Conservation (phyloP, 495 filamentous ascomycete genomes). For the Talaromyces proteolyticus region DNA sequence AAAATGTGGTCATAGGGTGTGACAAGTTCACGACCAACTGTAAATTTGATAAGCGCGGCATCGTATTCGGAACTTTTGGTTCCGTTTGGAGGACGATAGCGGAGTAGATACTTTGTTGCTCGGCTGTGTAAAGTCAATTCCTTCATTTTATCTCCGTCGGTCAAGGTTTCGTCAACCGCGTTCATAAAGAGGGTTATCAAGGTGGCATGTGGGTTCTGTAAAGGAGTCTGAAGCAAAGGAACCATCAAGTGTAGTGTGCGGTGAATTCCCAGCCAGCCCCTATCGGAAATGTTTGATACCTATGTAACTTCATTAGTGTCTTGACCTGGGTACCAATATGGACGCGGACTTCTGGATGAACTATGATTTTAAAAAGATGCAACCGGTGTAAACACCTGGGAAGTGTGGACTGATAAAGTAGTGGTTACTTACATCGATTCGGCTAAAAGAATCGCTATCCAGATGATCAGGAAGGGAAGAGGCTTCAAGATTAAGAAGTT, state of each 20-base stretch:
- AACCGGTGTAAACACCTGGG: neutral
- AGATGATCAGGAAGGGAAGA: conserved; percentile 7
- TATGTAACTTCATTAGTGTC: neutral
- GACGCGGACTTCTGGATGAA: too few relatives aligned
- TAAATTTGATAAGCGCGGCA: conserved; percentile 1
- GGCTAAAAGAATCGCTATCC: conserved; percentile 3
- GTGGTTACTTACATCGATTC: conserved; percentile 10
- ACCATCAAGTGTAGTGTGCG: conserved; percentile 1
- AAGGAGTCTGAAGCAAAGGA: conserved; percentile 15
- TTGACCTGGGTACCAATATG: neutral
- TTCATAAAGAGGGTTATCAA: conserved; percentile 22
- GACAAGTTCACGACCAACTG: conserved; percentile 1
- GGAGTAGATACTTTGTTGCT: neutral
- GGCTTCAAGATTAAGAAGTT: conserved; percentile 1
- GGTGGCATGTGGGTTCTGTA: conserved; percentile 18
- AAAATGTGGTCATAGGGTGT: conserved; percentile 10
- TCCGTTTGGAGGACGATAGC: neutral
- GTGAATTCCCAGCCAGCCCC: neutral
- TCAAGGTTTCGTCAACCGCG: conserved; percentile 13
- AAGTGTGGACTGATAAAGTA: neutral
- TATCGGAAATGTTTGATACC: conserved; percentile 2
- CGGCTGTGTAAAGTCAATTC: neutral
- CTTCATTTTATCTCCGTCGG: neutral
- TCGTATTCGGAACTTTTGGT: neutral
- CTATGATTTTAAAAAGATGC: neutral